phyloP scores from a whole-genome alignment of 1,284 basidiomycete species.

The Marasmius oreades region DNA sequence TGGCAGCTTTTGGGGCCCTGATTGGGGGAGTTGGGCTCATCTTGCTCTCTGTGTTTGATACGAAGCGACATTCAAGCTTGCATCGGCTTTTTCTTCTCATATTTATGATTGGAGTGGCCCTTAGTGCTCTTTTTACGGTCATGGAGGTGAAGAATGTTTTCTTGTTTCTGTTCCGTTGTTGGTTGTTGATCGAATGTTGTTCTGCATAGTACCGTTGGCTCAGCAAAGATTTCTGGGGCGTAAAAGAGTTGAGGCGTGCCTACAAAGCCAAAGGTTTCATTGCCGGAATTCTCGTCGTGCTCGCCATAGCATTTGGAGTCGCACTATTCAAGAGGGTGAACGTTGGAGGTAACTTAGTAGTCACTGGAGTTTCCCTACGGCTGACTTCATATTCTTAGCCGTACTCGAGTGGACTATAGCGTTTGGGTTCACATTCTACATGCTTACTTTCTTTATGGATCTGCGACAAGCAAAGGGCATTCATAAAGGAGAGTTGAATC shows the following conservation, averaged over 20 bases:
- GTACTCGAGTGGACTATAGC: slow-evolving; percentile 71
- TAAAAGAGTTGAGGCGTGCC: slow-evolving; percentile 46
- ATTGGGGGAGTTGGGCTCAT: slow-evolving; percentile 56
- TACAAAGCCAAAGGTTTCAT: slow-evolving; percentile 63
- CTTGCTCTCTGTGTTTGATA: slow-evolving; percentile 67
- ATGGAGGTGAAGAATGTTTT: slow-evolving; percentile 45
- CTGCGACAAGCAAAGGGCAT: slow-evolving; percentile 52
- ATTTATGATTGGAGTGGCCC: slow-evolving; percentile 58
- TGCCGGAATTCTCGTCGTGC: slow-evolving; percentile 49
- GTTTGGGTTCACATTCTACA: slow-evolving; percentile 68
- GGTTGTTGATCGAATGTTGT: background rate
- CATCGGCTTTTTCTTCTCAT: slow-evolving; percentile 63
- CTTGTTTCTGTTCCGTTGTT: background rate
- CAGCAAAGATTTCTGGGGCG: slow-evolving; percentile 47
- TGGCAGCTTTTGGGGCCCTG: slow-evolving; percentile 58
- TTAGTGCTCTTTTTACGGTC: slow-evolving; percentile 70
- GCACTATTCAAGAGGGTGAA: slow-evolving; percentile 41
- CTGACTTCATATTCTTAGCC: slow-evolving; percentile 28
- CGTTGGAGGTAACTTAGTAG: slow-evolving; percentile 44
- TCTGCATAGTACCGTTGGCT: slow-evolving; percentile 57
- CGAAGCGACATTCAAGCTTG: slow-evolving; percentile 41
- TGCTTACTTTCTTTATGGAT: slow-evolving; percentile 67
- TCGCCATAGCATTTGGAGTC: slow-evolving; percentile 61
- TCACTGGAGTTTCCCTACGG: background rate
- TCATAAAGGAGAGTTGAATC: slow-evolving; percentile 34